Evolutionary conservation across 257 asterid genomes (phyloP).

Genomic region (Schizonepeta tenuifolia): DNA sequence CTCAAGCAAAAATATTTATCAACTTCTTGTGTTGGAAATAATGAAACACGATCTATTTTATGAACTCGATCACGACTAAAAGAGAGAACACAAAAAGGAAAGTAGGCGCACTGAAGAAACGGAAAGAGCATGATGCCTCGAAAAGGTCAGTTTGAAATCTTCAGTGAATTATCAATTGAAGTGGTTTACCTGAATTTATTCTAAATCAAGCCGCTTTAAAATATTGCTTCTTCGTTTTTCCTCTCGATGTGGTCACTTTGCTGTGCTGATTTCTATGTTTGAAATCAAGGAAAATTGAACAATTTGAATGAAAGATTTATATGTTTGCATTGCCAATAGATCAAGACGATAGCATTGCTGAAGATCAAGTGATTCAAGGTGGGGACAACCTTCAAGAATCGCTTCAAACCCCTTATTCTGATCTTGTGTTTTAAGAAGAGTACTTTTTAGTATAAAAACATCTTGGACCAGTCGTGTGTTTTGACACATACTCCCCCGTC

Average conservation of each 20-base stretch:
- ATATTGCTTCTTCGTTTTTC: background rate
- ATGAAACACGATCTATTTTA: constrained; percentile 13
- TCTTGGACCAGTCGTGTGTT: too few species aligned
- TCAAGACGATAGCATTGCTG: too few species aligned
- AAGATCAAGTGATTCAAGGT: too few species aligned
- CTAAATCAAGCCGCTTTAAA: background rate
- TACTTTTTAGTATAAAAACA: too few species aligned
- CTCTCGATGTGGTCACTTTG: background rate
- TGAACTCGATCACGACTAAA: constrained; percentile 38
- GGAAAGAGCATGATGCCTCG: background rate
- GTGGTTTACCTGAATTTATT: constrained; percentile 4
- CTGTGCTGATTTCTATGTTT: constrained; percentile 23
- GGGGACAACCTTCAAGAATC: too few species aligned
- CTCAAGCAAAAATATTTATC: background rate
- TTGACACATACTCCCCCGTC: too few species aligned
- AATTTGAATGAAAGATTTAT: constrained; percentile 40
- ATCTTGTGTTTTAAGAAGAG: too few species aligned
- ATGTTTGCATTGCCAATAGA: too few species aligned
- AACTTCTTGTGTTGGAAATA: background rate
- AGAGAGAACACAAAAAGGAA: constrained; percentile 35
- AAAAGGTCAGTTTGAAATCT: too few species aligned
- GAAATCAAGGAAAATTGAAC: constrained; percentile 6
- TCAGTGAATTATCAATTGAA: background rate
- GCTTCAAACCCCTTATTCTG: too few species aligned
- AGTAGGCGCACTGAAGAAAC: constrained; percentile 8